phyloP scores from a whole-genome alignment of 2,329 filamentous ascomycete genomes.

The Pseudohalonectria lignicola region DNA sequence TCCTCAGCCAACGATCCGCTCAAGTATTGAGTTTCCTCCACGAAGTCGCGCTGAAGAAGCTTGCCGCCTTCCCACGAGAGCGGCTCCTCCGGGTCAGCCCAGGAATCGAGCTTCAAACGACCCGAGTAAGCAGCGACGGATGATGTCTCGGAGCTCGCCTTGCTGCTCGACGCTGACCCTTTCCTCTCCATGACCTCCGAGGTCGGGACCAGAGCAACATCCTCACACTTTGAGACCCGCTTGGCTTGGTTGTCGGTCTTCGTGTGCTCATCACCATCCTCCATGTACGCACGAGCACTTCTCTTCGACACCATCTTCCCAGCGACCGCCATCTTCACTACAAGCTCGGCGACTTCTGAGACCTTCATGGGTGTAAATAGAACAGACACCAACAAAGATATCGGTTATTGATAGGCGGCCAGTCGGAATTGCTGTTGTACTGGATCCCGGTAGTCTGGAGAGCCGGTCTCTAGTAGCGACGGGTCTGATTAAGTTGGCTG shows the following conservation, averaged over 20 bases:
- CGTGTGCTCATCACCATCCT: conserved; percentile 8
- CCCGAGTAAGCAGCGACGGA: not conserved
- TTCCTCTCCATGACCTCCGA: not conserved
- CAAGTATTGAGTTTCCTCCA: not conserved
- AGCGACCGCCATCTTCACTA: conserved; percentile 3
- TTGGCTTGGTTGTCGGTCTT: conserved; percentile 1
- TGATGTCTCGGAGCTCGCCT: not conserved
- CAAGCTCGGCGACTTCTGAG: not conserved
- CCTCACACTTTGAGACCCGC: conserved; percentile 1
- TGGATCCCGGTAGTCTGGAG: too few species aligned
- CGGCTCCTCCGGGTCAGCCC: conserved; percentile 2
- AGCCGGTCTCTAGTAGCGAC: too few species aligned
- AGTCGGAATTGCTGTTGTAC: too few species aligned
- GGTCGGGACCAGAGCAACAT: too few species aligned
- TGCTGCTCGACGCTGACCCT: conserved; percentile 1
- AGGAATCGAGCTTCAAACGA: not conserved
- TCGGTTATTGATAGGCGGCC: too few species aligned
- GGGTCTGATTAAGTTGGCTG: too few species aligned
- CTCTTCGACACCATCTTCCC: conserved; percentile 9
- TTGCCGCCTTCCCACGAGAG: conserved; percentile 2
- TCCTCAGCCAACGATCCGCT: not conserved
- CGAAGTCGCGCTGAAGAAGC: conserved; percentile 1
- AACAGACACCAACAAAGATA: too few species aligned
- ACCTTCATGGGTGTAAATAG: not conserved
- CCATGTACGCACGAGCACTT: conserved; percentile 8